These are phyloP conservation scores for Vicia villosa DNA, from an alignment of 306 rosid species.

Conservation along the genomic window DNA sequence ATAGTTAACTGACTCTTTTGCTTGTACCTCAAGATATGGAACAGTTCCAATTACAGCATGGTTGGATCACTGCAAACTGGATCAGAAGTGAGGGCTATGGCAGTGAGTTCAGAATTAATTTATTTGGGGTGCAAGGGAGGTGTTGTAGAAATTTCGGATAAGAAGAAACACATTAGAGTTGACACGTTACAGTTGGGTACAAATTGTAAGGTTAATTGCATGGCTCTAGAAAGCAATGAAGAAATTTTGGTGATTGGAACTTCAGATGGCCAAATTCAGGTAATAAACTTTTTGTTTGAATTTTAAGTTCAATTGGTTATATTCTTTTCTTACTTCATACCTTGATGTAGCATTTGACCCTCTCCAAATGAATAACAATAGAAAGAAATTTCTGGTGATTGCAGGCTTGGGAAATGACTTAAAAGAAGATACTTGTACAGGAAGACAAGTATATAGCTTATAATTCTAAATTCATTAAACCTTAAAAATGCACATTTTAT, in stretches of 20 bases:
- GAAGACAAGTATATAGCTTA: slow-evolving; percentile 7
- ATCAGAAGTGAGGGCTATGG: slow-evolving; percentile 76
- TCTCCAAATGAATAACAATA: neutral
- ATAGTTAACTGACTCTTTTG: slow-evolving; percentile 25
- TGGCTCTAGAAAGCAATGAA: slow-evolving; percentile 69
- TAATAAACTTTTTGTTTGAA: slow-evolving; percentile 21
- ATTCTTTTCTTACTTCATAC: neutral
- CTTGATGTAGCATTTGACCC: neutral
- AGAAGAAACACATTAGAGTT: slow-evolving; percentile 60
- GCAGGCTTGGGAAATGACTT: slow-evolving; percentile 86
- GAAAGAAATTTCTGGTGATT: slow-evolving; percentile 31
- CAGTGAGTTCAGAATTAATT: slow-evolving; percentile 75
- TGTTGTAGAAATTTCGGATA: slow-evolving; percentile 77
- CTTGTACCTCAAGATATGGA: slow-evolving; percentile 62
- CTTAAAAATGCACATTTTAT: slow-evolving; percentile 27
- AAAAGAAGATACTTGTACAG: slow-evolving; percentile 39
- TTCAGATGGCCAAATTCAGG: slow-evolving; percentile 88
- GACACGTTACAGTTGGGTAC: slow-evolving; percentile 64
- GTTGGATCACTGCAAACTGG: slow-evolving; percentile 65
- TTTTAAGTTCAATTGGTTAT: neutral
- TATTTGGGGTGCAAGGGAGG: slow-evolving; percentile 91
- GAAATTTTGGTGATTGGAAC: slow-evolving; percentile 81
- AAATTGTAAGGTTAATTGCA: slow-evolving; percentile 66
- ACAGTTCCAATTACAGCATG: slow-evolving; percentile 57
- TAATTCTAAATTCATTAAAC: slow-evolving; percentile 35